These are phyloP conservation scores for Vitis rotundifolia DNA, from an alignment of 164 flowering plant species.

Conservation along the genomic window DNA sequence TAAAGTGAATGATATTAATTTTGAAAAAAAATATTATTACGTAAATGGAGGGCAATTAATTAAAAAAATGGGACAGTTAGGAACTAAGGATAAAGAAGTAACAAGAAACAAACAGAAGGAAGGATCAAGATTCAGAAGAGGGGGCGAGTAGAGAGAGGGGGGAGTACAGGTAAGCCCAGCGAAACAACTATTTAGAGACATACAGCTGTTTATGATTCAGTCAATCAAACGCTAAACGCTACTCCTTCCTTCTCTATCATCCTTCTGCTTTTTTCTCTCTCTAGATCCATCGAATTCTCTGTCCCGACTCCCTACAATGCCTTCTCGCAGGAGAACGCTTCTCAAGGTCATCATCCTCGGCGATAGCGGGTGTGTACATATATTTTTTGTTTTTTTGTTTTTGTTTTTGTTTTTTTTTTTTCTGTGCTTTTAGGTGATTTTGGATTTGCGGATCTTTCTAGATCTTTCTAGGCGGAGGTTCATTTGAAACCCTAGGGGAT, in stretches of 20 bases:
- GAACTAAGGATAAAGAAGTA: no score
- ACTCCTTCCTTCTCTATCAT: neutral
- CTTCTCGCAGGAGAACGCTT: conserved; percentile 79
- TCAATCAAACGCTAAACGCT: no score
- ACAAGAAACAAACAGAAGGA: no score
- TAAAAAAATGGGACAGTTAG: no score
- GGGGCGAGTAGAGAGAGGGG: neutral
- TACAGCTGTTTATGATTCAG: no score
- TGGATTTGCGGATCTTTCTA: neutral
- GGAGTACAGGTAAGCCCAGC: conserved; percentile 21
- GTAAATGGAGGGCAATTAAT: no score
- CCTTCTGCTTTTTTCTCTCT: conserved; percentile 10
- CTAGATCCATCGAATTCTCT: conserved; percentile 7
- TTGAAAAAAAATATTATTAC: no score
- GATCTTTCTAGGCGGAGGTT: conserved; percentile 4
- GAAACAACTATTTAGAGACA: no score
- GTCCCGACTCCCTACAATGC: conserved; percentile 35
- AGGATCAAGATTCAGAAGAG: no score
- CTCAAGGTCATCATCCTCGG: conserved; percentile 94
- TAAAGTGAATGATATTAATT: no score
- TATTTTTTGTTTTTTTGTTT: neutral
- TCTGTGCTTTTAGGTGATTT: conserved; percentile 11
- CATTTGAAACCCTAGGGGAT: conserved; percentile 10
- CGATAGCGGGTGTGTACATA: conserved; percentile 66
- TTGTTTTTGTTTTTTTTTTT: neutral